phyloP scores from a whole-genome alignment of 257 asterid genomes.

The Osmanthus fragrans region DNA sequence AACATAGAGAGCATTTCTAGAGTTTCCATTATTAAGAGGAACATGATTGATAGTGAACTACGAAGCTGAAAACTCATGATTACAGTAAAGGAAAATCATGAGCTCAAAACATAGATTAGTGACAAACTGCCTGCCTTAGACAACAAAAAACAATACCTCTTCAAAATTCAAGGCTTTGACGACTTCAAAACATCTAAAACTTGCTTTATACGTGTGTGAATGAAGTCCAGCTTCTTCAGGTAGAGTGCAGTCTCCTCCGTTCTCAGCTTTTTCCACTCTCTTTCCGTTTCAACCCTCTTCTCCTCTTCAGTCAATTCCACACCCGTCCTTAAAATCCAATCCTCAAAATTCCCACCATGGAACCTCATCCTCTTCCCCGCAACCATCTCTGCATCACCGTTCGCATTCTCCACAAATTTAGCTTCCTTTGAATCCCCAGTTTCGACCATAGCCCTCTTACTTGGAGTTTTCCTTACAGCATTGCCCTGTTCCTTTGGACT shows the following conservation, averaged over 20 bases:
- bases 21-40: background rate
- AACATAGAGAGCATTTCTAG: conserved; percentile 1
- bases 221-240: conserved; percentile 36
- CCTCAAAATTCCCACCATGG: conserved; percentile 13
- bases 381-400: background rate
- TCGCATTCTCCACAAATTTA: conserved; percentile 15
- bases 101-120: conserved; percentile 6
- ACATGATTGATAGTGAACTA: background rate
- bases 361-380: conserved; percentile 2
- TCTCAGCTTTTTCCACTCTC: conserved; percentile 38
- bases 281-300: conserved; percentile 32
- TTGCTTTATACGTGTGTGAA: conserved; percentile 28
- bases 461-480: conserved; percentile 26
- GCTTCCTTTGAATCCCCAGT: conserved; percentile 26
- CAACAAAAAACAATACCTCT: conserved; percentile 13
- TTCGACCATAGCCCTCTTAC: conserved; percentile 21
- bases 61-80: conserved; percentile 8
- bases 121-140: background rate
- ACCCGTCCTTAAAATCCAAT: conserved; percentile 38
- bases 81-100: background rate
- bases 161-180: background rate
- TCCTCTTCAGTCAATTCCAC: conserved; percentile 29
- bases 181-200: conserved; percentile 35
- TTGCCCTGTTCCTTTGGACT: conserved; percentile 32
- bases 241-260: conserved; percentile 32